Percentiles rank a stretch among this genome's conserved stretches.
phyloP scores from a whole-genome alignment of 345 rosid species.

The Eucalyptus globulus region DNA sequence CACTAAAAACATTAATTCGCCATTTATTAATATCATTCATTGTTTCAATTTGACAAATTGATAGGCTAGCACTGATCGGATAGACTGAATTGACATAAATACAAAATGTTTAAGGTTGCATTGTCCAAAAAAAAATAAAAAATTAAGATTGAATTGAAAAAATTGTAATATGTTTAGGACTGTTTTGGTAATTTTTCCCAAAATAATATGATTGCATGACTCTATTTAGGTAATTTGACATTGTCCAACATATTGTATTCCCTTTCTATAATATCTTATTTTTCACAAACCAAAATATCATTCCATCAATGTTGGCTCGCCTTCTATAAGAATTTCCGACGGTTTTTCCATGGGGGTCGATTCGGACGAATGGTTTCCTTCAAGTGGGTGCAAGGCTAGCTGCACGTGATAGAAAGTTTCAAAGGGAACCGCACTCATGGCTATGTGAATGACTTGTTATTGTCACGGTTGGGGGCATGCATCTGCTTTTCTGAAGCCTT shows the following conservation, averaged over 20 bases:
- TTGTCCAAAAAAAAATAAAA: too few relatives aligned
- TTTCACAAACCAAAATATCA: neutral
- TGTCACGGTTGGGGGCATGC: neutral
- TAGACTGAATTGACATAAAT: too few relatives aligned
- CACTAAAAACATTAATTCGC: too few relatives aligned
- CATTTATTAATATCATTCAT: too few relatives aligned
- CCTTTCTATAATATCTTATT: neutral
- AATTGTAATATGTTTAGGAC: rapidly evolving
- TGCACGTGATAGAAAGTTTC: neutral
- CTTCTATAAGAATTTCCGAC: neutral
- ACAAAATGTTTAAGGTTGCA: too few relatives aligned
- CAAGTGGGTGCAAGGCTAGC: neutral
- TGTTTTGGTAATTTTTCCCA: too few relatives aligned
- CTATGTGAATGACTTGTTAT: neutral
- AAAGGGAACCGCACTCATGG: neutral
- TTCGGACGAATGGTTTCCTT: neutral
- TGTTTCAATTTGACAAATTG: too few relatives aligned
- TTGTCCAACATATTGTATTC: neutral
- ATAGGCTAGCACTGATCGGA: too few relatives aligned
- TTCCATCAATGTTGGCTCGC: neutral
- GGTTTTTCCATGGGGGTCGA: neutral
- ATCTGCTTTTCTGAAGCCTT: neutral
- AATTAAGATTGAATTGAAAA: too few relatives aligned
- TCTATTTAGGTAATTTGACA: neutral
- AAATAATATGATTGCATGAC: neutral